These are phyloP conservation scores for Extremus antarcticus DNA, from an alignment of 495 filamentous ascomycete genomes.

Conservation along the genomic window DNA sequence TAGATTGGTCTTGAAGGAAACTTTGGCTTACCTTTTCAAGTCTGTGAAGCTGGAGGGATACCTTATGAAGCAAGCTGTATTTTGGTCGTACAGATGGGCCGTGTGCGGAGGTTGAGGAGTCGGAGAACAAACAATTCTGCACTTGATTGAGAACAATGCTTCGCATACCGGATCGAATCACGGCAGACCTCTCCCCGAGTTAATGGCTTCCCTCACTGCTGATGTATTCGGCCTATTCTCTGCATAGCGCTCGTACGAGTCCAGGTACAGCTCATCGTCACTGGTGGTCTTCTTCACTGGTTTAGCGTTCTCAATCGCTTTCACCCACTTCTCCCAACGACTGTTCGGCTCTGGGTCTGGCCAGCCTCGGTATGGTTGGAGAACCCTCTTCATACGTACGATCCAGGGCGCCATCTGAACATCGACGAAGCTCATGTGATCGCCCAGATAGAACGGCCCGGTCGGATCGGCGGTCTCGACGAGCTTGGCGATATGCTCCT, in stretches of 20 bases:
- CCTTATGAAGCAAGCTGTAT: too few relatives aligned
- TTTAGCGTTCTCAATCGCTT: constrained; percentile 67
- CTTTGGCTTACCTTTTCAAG: too few relatives aligned
- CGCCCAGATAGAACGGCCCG: constrained; percentile 45
- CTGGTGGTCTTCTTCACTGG: constrained; percentile 71
- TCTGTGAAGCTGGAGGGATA: too few relatives aligned
- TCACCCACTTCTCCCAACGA: constrained; percentile 66
- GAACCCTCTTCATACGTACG: constrained; percentile 59
- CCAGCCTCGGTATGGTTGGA: constrained; percentile 75
- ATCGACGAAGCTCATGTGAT: constrained; percentile 37
- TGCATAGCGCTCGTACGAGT: constrained; percentile 29
- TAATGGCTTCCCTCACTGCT: constrained; percentile 25
- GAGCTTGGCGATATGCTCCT: constrained; percentile 57
- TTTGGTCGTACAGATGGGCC: too few relatives aligned
- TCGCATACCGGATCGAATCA: too few relatives aligned
- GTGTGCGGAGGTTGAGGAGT: too few relatives aligned
- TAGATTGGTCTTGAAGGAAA: too few relatives aligned
- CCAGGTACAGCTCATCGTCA: constrained; percentile 41
- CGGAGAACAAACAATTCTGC: too few relatives aligned
- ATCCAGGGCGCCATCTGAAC: constrained; percentile 85
- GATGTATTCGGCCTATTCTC: constrained; percentile 29
- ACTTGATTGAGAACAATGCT: too few relatives aligned
- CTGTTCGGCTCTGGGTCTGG: constrained; percentile 56
- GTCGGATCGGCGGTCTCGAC: constrained; percentile 56
- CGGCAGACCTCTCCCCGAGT: constrained; percentile 10